phyloP scores from a whole-genome alignment of 192 early-diverging fungal species.

The Backusella morwellensis region DNA sequence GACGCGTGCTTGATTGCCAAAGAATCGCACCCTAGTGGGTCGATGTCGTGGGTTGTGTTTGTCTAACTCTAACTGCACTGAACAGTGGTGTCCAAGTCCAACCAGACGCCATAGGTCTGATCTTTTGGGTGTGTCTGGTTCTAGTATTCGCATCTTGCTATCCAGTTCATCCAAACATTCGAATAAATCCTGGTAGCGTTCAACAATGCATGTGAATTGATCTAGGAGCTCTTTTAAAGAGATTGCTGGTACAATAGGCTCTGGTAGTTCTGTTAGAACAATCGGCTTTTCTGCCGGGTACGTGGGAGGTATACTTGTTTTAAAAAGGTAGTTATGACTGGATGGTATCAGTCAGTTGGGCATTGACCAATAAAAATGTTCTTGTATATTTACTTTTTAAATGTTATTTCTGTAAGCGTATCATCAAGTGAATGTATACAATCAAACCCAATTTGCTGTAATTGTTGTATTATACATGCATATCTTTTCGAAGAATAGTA shows the following conservation, averaged over 20 bases:
- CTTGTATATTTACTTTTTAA: background rate
- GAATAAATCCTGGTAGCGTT: slow-evolving; percentile 4
- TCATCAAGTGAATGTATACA: background rate
- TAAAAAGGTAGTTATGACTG: background rate
- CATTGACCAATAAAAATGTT: too few species aligned
- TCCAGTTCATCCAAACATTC: slow-evolving; percentile 24
- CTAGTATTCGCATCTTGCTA: background rate
- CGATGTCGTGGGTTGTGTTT: background rate
- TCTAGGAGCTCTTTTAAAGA: background rate
- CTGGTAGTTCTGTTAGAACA: background rate
- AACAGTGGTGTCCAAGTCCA: slow-evolving; percentile 17
- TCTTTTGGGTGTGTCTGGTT: slow-evolving; percentile 14
- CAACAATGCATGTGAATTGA: background rate
- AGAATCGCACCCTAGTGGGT: slow-evolving; percentile 1
- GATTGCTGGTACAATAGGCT: background rate
- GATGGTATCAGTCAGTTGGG: background rate
- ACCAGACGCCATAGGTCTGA: slow-evolving; percentile 11
- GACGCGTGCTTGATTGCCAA: slow-evolving; percentile 13
- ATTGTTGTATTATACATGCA: background rate
- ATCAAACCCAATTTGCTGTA: slow-evolving; percentile 13
- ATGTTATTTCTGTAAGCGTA: slow-evolving; percentile 8
- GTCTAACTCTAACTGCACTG: slow-evolving; percentile 12
- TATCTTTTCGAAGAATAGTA: slow-evolving; percentile 2
- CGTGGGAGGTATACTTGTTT: background rate
- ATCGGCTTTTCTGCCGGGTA: background rate